Evolutionary conservation across 2,329 filamentous ascomycete species (phyloP).

Genomic region (Stagonosporopsis chrysanthemi): DNA sequence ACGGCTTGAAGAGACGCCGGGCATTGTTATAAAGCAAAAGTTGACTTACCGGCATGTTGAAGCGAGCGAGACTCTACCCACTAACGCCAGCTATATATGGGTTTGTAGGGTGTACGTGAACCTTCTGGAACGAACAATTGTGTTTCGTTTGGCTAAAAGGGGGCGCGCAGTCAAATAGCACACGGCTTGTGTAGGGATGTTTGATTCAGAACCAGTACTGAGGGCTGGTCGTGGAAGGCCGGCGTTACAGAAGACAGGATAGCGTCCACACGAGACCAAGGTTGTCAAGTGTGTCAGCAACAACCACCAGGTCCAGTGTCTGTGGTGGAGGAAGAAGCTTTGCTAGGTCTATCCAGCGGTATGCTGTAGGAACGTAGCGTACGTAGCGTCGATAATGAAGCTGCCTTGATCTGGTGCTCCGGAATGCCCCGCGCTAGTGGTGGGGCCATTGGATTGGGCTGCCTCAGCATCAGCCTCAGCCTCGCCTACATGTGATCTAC

Average conservation of each 20-base stretch:
- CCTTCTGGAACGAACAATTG: slow-evolving; percentile 4
- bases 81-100: slow-evolving; percentile 24
- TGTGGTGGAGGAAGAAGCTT: background rate
- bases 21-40: slow-evolving; percentile 4
- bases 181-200: slow-evolving; percentile 19
- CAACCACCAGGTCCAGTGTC: background rate
- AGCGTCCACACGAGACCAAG: slow-evolving; percentile 9
- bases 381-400: slow-evolving; percentile 22
- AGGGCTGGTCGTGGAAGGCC: slow-evolving; percentile 27
- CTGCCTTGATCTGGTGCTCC: slow-evolving; percentile 31
- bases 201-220: slow-evolving; percentile 25
- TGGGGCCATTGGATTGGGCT: slow-evolving; percentile 14
- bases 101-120: slow-evolving; percentile 8
- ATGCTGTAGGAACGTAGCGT: slow-evolving; percentile 11
- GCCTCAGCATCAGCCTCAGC: slow-evolving; percentile 2
- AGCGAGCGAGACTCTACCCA: slow-evolving; percentile 8
- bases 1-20: slow-evolving; percentile 14
- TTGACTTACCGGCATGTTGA: slow-evolving; percentile 43
- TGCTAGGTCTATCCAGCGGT: background rate
- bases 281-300: background rate
- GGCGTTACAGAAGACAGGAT: slow-evolving; percentile 31
- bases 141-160: slow-evolving; percentile 22
- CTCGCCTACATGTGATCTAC: background rate
- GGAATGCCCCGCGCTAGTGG: slow-evolving; percentile 28
- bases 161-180: slow-evolving; percentile 5